A percentile compares a stretch with the other conserved stretches of the same genome.
phyloP scores from a whole-genome alignment of 1,139 yeast species.

The Diutina pseudorugosa region DNA sequence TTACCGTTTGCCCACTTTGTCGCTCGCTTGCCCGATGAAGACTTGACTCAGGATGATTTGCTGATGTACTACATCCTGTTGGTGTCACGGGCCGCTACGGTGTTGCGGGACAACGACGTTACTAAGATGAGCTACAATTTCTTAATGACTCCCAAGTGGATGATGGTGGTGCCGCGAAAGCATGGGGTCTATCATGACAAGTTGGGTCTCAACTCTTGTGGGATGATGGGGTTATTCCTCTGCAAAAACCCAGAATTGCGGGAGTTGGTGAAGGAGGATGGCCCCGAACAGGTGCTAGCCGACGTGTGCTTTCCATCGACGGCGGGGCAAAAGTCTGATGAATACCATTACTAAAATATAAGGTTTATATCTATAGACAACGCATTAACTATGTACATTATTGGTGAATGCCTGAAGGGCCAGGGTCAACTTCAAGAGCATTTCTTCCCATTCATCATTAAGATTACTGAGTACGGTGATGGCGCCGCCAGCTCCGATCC shows the following conservation, averaged over 20 bases:
- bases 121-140: slow-evolving; percentile 59
- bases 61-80: slow-evolving; percentile 58
- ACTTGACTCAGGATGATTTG: slow-evolving; percentile 39
- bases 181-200: slow-evolving; percentile 19
- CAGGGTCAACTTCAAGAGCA: slow-evolving; percentile 68
- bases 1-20: slow-evolving; percentile 79
- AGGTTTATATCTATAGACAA: not conserved
- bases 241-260: slow-evolving; percentile 55
- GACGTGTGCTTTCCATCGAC: slow-evolving; percentile 59
- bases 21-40: slow-evolving; percentile 44
- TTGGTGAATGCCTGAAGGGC: slow-evolving; percentile 50
- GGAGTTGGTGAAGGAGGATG: slow-evolving; percentile 25
- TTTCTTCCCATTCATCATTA: slow-evolving; percentile 86
- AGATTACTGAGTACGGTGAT: slow-evolving; percentile 78
- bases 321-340: slow-evolving; percentile 19
- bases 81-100: slow-evolving; percentile 58
- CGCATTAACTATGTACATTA: not conserved
- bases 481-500: slow-evolving; percentile 98
- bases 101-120: slow-evolving; percentile 40
- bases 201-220: slow-evolving; percentile 69
- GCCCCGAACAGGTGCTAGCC: slow-evolving; percentile 36
- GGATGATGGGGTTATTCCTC: slow-evolving; percentile 63
- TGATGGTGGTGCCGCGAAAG: slow-evolving; percentile 78
- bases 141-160: slow-evolving; percentile 68
- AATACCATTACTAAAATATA: slow-evolving; percentile 22